Evolutionary conservation across 2,329 filamentous ascomycete species (phyloP), one percentile per base, ranked within the genome.

Genomic region (Monosporascus sp.): DNA sequence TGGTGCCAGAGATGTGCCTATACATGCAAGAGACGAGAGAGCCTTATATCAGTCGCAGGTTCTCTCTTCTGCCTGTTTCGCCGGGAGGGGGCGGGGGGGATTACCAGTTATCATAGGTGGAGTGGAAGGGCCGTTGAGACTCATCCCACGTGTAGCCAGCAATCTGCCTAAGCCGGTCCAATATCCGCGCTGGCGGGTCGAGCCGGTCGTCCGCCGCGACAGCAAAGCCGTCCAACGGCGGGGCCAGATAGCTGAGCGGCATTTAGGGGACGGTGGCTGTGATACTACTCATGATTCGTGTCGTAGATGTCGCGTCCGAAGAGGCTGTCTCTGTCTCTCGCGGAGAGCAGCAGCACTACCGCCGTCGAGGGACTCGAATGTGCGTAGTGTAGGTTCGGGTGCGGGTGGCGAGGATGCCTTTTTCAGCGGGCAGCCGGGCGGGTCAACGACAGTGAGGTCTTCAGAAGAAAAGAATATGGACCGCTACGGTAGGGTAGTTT

Each of bases 91-190:
- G 41, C 7, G 43, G 43, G 14, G 43, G 22, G 6, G 3, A 7
- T 8, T 74, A 85, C 90, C 92, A 97, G 74, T 92, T 91, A 69
- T 95, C 90, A 72, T 96, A 97, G 63, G 86, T 90, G 49, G 81
- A 81, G 65, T 86, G 83, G 52, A 80, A 74, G 11, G 82, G 81
- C 25, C 71, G 70, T 53, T 65, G 69, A 15, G 80, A 77, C 60
- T 89, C 86, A 69, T 91, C 87, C 88, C 88, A 92, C 7, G 80
- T 83, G 67, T 90, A 91, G 50, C 87, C 88, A 46, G 85, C 79
- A 59, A 92, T 78, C 67, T 89, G 86, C 57, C 82, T 79, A 60
- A 92, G 77, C 49, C 88, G 82, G 68, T 91, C 87, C 62, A 86
- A 87, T 50, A 92, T 79, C 63, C 85, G 82, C 60, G 79, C 76